phyloP scores from a whole-genome alignment of 192 early-diverging fungal genomes.

The Entrophospora sp. region DNA sequence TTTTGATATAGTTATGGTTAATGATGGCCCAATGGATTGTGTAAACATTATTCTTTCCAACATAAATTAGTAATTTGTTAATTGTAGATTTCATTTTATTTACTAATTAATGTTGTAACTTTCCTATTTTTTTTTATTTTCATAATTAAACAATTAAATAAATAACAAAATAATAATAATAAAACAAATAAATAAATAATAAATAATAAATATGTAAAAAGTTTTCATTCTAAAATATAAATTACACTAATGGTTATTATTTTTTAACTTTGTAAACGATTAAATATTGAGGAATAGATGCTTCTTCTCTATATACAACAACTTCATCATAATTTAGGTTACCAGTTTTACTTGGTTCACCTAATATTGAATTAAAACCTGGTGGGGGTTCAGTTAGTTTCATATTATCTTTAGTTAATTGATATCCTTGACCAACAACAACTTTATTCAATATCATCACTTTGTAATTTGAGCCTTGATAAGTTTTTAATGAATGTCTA shows the following conservation, averaged over 20 bases:
- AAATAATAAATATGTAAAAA: no score
- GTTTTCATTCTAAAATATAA: no score
- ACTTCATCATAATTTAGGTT: conserved; percentile 25
- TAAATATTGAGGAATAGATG: conserved; percentile 21
- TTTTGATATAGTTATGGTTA: conserved; percentile 60
- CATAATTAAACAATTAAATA: no score
- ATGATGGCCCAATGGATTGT: conserved; percentile 32
- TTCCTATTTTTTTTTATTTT: no score
- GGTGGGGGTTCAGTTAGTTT: conserved; percentile 4
- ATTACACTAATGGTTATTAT: no score
- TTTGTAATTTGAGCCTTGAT: conserved; percentile 17
- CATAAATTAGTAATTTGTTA: no score
- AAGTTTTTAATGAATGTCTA: conserved; percentile 1
- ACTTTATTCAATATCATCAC: conserved; percentile 22
- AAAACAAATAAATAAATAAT: no score
- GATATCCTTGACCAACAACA: conserved; percentile 17
- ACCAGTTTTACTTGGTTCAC: conserved; percentile 17
- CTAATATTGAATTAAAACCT: conserved; percentile 18
- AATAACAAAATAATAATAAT: no score
- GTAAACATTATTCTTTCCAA: conserved; percentile 14
- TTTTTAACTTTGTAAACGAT: conserved; percentile 17
- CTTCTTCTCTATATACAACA: conserved; percentile 20
- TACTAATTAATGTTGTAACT: no score
- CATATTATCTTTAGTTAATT: conserved; percentile 9
- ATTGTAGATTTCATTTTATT: no score